Base-by-base conservation (phyloP, 2,329 filamentous ascomycete species). In the Exophiala alcalophila region DNA sequence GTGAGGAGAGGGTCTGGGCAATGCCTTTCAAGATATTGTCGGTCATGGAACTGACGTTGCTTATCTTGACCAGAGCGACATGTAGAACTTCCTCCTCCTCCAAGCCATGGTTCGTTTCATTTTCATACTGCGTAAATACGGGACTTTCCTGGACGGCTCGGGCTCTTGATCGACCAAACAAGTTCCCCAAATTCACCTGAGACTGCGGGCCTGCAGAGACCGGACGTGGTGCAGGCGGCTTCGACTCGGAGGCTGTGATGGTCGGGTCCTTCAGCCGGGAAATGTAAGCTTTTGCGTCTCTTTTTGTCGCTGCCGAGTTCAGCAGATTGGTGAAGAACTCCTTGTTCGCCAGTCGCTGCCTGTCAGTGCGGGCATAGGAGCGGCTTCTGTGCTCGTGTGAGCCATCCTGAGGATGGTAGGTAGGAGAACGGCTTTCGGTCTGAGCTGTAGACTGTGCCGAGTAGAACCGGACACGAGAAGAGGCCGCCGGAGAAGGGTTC, bases 231-330 rank as follows among this genome's bases (percentile, higher is more conserved):
- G 54, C 58, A 24, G 29, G 46, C 41, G 40, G 40, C 50, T 51
- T 57, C 42, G 32, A 20, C 12, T 25, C 24, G 14, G 43, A 12
- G 2, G 29, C 36, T 7, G 49, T 59, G 51, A 46, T 60, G 55
- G 46, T 36, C 53, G 58, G 44, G 57, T 59, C 63, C 62, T 80
- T 82, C 62, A 96, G 94, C 49, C 88, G 90, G 56, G 92, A 84
- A 11, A 98, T 75, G 61, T 96, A 98, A 25, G 86, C 82, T 65
- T 86, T 90, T 33, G 90, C 89, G 68, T 98, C 92, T 57, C 92
- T 81, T 65, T 90, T 94, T 0, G 91, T 96, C 4, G 90, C 86
- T 8, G 89, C 88, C 12, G 90, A 88, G 58, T 86, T 87, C 21
- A 98, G 73, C 3, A 97, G 78, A 11, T 88, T 90, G 21, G 94